These are phyloP conservation scores for Fusarium sp. DNA, from an alignment of 2,329 filamentous ascomycete species.

Conservation along the genomic window DNA sequence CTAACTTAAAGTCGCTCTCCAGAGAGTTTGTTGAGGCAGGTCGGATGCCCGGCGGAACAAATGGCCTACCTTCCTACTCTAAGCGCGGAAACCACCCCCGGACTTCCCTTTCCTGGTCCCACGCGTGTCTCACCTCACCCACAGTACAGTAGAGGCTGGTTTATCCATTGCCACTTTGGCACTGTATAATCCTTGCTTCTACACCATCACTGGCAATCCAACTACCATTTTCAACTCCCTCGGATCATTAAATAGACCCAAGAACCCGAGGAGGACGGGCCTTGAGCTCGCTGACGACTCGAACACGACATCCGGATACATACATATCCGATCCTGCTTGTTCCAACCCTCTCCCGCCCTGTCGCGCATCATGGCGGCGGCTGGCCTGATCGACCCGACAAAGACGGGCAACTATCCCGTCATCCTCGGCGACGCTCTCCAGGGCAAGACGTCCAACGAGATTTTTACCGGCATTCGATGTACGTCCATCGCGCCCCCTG, in stretches of 20 bases:
- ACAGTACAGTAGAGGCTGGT: too few relatives aligned
- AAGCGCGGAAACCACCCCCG: background rate
- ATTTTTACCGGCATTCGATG: constrained; percentile 74
- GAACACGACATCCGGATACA: background rate
- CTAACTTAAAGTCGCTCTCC: too few relatives aligned
- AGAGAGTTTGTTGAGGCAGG: too few relatives aligned
- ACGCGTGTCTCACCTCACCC: constrained; percentile 11
- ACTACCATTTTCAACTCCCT: background rate
- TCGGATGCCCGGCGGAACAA: too few relatives aligned
- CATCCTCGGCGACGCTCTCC: constrained; percentile 73
- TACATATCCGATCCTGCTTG: background rate
- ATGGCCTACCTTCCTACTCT: too few relatives aligned
- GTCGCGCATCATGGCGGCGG: constrained; percentile 42
- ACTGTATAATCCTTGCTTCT: too few relatives aligned
- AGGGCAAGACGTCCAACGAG: constrained; percentile 70
- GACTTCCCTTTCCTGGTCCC: constrained; percentile 32
- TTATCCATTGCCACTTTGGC: too few relatives aligned
- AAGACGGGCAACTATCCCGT: constrained; percentile 75
- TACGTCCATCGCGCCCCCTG: constrained; percentile 55
- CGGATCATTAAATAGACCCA: constrained; percentile 7
- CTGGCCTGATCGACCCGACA: constrained; percentile 70
- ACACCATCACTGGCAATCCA: too few relatives aligned
- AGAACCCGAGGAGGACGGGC: constrained; percentile 6
- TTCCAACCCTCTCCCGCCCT: background rate
- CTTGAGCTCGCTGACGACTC: background rate